phyloP scores from a whole-genome alignment of 192 early-diverging fungal genomes.

The Coemansia sp. region DNA sequence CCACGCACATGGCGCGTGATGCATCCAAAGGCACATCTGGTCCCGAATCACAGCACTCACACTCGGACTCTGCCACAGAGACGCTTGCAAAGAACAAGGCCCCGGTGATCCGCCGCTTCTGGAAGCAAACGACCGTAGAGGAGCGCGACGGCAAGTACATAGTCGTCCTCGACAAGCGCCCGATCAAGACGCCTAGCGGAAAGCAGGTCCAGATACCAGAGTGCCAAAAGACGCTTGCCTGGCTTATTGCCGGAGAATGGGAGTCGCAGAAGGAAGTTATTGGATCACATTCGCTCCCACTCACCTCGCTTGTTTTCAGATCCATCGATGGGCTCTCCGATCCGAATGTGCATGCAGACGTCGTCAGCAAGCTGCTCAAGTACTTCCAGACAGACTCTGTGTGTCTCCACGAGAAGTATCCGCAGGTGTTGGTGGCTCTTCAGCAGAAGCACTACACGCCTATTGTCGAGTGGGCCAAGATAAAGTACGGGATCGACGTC shows the following conservation, averaged over 20 bases:
- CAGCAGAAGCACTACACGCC: slow-evolving; percentile 81
- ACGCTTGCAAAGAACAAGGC: slow-evolving; percentile 26
- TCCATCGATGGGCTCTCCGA: slow-evolving; percentile 75
- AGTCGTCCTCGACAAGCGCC: slow-evolving; percentile 74
- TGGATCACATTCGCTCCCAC: slow-evolving; percentile 81
- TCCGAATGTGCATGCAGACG: slow-evolving; percentile 60
- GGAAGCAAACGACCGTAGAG: slow-evolving; percentile 39
- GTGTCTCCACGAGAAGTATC: slow-evolving; percentile 79
- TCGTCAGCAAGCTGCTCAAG: slow-evolving; percentile 71
- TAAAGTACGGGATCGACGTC: slow-evolving; percentile 66
- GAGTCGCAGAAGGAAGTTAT: slow-evolving; percentile 78
- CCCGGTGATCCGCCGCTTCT: slow-evolving; percentile 45
- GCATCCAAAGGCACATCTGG: background rate
- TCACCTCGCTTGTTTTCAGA: slow-evolving; percentile 89
- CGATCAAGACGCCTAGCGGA: slow-evolving; percentile 81
- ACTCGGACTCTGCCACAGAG: background rate
- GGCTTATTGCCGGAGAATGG: slow-evolving; percentile 90
- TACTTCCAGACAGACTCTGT: slow-evolving; percentile 90
- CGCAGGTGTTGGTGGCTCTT: slow-evolving; percentile 72
- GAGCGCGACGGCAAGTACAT: slow-evolving; percentile 47
- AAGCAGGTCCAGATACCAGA: slow-evolving; percentile 61
- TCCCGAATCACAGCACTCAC: background rate
- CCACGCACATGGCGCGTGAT: slow-evolving; percentile 1
- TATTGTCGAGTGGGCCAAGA: slow-evolving; percentile 72
- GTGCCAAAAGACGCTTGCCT: slow-evolving; percentile 65